These are phyloP conservation scores for Ascochyta fabae DNA, from an alignment of 2,329 filamentous ascomycete genomes.

Conservation along the genomic window DNA sequence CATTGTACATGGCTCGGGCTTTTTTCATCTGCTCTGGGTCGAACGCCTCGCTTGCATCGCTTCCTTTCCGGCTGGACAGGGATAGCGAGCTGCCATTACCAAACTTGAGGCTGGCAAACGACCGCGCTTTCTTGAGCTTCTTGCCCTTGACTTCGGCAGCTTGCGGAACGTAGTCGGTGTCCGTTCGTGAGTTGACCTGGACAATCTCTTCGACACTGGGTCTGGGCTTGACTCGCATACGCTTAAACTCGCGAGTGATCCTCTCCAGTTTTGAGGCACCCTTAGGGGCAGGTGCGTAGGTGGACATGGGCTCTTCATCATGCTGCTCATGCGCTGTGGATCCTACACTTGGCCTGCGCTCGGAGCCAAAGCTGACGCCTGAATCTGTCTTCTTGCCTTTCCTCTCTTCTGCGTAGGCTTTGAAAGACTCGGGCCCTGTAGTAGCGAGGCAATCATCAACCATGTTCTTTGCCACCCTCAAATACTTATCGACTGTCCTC, in stretches of 20 bases:
- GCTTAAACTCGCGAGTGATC: constrained; percentile 64
- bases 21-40: constrained; percentile 47
- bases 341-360: constrained; percentile 40
- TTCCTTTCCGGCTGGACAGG: constrained; percentile 41
- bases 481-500: constrained; percentile 62
- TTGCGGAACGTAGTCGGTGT: constrained; percentile 25
- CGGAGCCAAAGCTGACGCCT: constrained; percentile 64
- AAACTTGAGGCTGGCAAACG: constrained; percentile 41
- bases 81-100: constrained; percentile 42
- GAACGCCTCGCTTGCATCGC: constrained; percentile 41
- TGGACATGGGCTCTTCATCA: constrained; percentile 26
- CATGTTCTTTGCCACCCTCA: constrained; percentile 64
- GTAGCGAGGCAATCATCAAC: constrained; percentile 66
- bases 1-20: constrained; percentile 45
- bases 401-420: constrained; percentile 40
- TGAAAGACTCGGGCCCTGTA: constrained; percentile 44
- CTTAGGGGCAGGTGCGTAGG: constrained; percentile 32
- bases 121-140: constrained; percentile 48
- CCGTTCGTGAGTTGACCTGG: constrained; percentile 33
- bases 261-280: constrained; percentile 63
- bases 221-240: constrained; percentile 61
- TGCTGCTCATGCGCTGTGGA: constrained; percentile 34
- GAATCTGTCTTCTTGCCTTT: constrained; percentile 67
- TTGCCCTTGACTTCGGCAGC: constrained; percentile 35
- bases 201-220: constrained; percentile 59